A percentile compares a stretch with the other conserved stretches of the same genome.
Evolutionary conservation across 164 flowering plant species (phyloP).

Genomic region (Buxus sempervirens): DNA sequence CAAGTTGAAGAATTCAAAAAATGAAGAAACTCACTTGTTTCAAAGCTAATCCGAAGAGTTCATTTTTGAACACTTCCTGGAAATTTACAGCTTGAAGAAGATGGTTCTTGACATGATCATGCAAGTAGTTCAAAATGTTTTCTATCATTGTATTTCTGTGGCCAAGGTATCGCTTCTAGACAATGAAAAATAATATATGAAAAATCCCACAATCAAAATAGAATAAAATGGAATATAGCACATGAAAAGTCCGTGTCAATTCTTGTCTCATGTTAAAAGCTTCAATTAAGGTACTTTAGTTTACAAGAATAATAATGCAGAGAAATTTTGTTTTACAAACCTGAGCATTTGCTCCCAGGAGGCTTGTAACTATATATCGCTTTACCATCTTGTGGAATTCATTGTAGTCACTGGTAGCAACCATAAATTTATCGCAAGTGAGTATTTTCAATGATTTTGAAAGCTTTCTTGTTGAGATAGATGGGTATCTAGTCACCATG

Average conservation of each 20-base stretch:
- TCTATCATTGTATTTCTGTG: constrained; percentile 65
- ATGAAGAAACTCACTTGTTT: constrained; percentile 57
- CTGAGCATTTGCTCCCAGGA: constrained; percentile 84
- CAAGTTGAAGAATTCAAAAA: not conserved
- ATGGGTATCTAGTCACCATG: constrained; percentile 74
- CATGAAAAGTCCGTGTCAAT: too few species aligned
- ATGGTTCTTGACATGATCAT: constrained; percentile 28
- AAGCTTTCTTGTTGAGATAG: constrained; percentile 84
- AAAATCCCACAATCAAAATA: not conserved
- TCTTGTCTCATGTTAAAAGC: too few species aligned
- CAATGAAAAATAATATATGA: not conserved
- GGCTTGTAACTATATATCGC: constrained; percentile 43
- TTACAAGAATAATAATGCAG: not conserved
- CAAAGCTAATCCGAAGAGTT: constrained; percentile 69
- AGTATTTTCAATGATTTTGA: constrained; percentile 69
- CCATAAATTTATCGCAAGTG: constrained; percentile 66
- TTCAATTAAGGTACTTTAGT: not conserved
- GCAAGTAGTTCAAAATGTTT: constrained; percentile 37
- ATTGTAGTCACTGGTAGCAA: constrained; percentile 86
- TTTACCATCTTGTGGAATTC: constrained; percentile 77
- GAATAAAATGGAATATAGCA: not conserved
- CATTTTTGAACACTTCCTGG: constrained; percentile 52
- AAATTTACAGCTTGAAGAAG: constrained; percentile 53
- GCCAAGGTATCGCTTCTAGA: constrained; percentile 60
- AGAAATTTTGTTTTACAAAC: constrained; percentile 27